Conservation (phyloP, 345 rosid genomes). For the Sisymbrium altissimum region DNA sequence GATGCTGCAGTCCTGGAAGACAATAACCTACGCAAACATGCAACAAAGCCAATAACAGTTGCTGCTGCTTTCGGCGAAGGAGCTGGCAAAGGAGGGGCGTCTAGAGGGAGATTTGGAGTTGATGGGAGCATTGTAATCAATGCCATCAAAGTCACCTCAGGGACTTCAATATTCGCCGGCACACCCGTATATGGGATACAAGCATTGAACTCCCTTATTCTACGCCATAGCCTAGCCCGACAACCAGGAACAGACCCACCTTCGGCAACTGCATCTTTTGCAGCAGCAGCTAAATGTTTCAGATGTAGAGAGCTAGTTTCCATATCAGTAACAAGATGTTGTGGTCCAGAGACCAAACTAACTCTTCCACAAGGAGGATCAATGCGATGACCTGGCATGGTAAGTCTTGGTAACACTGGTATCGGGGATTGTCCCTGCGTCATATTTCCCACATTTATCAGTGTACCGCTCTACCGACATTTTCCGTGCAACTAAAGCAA, state of each 20-base stretch:
- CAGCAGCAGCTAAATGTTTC: conserved; percentile 94
- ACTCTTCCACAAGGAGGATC: conserved; percentile 99
- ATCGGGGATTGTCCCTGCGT: conserved; percentile 80
- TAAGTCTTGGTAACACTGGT: conserved; percentile 89
- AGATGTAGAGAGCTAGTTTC: conserved; percentile 80
- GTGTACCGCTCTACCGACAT: neutral
- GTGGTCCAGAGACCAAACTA: conserved; percentile 50
- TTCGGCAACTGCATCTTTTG: conserved; percentile 98
- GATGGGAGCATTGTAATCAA: conserved; percentile 98
- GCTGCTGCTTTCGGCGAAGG: conserved; percentile 99
- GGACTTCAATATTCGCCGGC: conserved; percentile 77
- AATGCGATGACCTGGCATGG: conserved; percentile 98
- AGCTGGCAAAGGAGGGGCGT: conserved; percentile 92
- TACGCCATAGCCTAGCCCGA: conserved; percentile 96
- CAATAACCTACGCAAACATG: conserved; percentile 91
- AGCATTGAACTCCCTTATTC: conserved; percentile 99
- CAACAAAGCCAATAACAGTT: conserved; percentile 91
- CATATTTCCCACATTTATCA: conserved; percentile 8
- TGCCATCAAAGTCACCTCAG: conserved; percentile 98
- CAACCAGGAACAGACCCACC: conserved; percentile 96
- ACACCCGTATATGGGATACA: conserved; percentile 85
- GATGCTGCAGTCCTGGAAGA: conserved; percentile 93
- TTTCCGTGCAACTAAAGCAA: neutral
- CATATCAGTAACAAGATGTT: conserved; percentile 53
- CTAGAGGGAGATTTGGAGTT: conserved; percentile 89